Conservation (phyloP, 106 monocot species). For the Apostasia shenzhenica region DNA sequence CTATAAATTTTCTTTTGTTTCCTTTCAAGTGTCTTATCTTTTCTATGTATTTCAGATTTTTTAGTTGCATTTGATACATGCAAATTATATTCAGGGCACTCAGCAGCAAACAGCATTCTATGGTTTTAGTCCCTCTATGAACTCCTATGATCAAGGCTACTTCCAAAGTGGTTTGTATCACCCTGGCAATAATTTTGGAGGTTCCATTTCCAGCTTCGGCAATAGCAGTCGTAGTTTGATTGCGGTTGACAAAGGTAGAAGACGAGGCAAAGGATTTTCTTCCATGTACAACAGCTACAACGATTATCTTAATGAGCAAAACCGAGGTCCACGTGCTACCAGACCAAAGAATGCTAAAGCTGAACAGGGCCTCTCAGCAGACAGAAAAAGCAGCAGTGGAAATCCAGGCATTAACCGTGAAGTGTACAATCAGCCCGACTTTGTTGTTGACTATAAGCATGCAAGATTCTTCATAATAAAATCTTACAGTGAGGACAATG, state of each 20-base stretch:
- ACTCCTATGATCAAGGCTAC: conserved; percentile 37
- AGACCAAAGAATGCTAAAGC: conserved; percentile 31
- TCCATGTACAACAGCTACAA: conserved; percentile 31
- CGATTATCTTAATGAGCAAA: conserved; percentile 67
- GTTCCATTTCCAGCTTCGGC: conserved; percentile 22
- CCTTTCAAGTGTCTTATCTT: too few relatives aligned
- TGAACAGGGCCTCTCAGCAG: conserved; percentile 19
- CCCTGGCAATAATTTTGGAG: conserved; percentile 31
- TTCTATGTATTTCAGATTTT: too few relatives aligned
- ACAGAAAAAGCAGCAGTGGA: conserved; percentile 14
- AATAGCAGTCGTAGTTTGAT: conserved; percentile 18
- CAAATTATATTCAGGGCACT: conserved; percentile 23
- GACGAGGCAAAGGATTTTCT: conserved; percentile 34
- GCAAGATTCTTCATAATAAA: conserved; percentile 90
- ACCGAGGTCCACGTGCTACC: conserved; percentile 50
- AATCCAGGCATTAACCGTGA: conserved; percentile 13
- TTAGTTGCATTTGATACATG: too few relatives aligned
- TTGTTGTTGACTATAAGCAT: conserved; percentile 65
- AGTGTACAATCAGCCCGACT: conserved; percentile 54
- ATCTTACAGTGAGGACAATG: conserved; percentile 95
- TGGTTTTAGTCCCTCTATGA: conserved; percentile 32
- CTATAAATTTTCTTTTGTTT: too few relatives aligned
- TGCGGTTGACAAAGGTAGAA: conserved; percentile 34
- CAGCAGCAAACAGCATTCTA: conserved; percentile 35
- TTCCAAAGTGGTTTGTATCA: conserved; percentile 35